A percentile compares a stretch with the other conserved stretches of the same genome.
These are phyloP conservation scores for Catharanthus roseus DNA, from an alignment of 257 asterid species.

Conservation along the genomic window DNA sequence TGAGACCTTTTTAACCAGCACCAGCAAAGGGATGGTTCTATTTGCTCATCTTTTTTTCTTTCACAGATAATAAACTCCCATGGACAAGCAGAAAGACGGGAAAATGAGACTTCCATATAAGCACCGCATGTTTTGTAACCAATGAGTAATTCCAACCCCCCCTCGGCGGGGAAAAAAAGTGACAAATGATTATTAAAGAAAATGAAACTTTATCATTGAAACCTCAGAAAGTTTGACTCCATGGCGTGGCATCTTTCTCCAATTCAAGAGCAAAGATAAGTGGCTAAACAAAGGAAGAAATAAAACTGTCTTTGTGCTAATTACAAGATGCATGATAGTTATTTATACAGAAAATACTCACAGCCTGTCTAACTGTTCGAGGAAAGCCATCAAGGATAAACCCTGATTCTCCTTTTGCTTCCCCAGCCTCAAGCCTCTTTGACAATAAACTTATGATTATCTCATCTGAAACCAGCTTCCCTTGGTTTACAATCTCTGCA, in stretches of 20 bases:
- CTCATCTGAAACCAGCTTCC: constrained; percentile 93
- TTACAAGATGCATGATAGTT: not conserved
- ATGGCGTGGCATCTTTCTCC: not conserved
- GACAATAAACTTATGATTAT: constrained; percentile 72
- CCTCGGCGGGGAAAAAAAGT: too few species aligned
- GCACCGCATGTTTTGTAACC: not conserved
- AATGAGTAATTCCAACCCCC: not conserved
- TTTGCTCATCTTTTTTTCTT: not conserved
- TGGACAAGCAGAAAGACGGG: not conserved
- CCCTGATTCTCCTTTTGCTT: constrained; percentile 76
- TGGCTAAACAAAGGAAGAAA: not conserved
- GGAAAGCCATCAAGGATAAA: constrained; percentile 95
- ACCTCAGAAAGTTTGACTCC: not conserved
- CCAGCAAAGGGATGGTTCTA: too few species aligned
- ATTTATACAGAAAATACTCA: constrained; percentile 33
- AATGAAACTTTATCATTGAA: not conserved
- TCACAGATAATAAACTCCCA: not conserved
- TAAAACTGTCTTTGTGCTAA: too few species aligned
- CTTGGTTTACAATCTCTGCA: constrained; percentile 85
- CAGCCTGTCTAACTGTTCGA: constrained; percentile 93
- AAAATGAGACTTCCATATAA: not conserved
- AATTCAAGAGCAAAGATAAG: not conserved
- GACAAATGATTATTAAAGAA: not conserved
- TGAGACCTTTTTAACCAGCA: too few species aligned
- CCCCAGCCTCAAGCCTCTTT: constrained; percentile 88